Evolutionary conservation across 1,284 basidiomycete species (phyloP), one percentile per base, ranked within the genome.

Genomic region (Xerocomus amazonicus): DNA sequence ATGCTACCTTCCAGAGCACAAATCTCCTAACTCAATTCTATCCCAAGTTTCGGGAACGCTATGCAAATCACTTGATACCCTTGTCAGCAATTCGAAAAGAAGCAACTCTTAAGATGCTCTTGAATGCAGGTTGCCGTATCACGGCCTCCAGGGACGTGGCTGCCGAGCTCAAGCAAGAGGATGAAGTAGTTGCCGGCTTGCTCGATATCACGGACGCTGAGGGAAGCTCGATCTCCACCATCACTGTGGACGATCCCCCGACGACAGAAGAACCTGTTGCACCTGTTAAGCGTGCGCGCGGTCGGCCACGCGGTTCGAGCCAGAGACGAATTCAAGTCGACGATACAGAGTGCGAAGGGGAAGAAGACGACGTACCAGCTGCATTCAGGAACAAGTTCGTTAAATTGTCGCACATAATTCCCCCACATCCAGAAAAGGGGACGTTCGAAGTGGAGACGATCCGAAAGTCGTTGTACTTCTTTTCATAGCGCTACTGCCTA

Each of bases 391-490:
- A 74, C 70, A 81, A 78, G 70, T 96, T 93, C 66, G 79, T 96
- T 52, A 76, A 84, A 55, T 71, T 99, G 34, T 72, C 75, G 28
- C 87, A 91, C 58, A 61, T 96, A 55, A 68, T 99, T 13, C 95
- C 95, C 0, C 83, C 86, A 0, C 71, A 95, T 19, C 96, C 96
- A 0, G 69, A 83, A 65, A 92, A 92, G 73, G 97, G 96, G 52
- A 74, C 78, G 50, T 98, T 99, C 67, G 82, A 94, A 60, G 92
- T 99, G 53, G 76, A 83, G 62, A 79, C 78, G 55, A 95, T 98
- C 71, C 85, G 87, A 65, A 70, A 83, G 43, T 91, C 87, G 37
- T 75, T 79, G 41, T 97, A 97, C 70, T 97, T 97, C 80, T 97
- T 96, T 77, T 91, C 90, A 43, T 92, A 45, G 41, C n/a, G 31